Base-by-base conservation (phyloP, 1,284 basidiomycete species). In the Pisolithus thermaeus region DNA sequence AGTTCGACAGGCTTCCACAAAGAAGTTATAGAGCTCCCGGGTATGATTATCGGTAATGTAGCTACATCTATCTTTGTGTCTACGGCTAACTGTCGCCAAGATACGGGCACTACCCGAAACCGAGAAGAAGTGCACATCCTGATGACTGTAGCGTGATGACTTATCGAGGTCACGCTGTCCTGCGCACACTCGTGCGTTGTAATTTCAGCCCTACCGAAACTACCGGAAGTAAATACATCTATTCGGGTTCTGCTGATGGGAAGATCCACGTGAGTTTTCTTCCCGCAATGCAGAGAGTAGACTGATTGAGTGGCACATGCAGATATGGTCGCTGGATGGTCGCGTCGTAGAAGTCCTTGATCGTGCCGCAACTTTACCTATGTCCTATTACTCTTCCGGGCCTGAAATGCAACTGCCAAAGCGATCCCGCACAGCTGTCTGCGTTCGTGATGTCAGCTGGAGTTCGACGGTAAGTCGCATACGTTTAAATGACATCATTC, bases 271-370 rank as follows among this genome's bases (percentile, higher is more conserved):
- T 93, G 62, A 47, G 80, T 67, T 9, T n/a, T 52, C 11, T 44
- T 18, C 43, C 11, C 46, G 16, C 27, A 12, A 18, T 18, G 12
- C 23, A 43, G 32, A 14, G 30, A 3, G 7, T 9, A 46, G 35
- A 11, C n/a, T 46, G n/a, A 9, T 22, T 20, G 11, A 46, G 30
- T 35, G 32, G 8, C 22, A 42, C 56, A 54, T 54, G 56, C 66
- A 95, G 85, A 92, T 99, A 54, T 99, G 94, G 92, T 91, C 90
- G 1, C 73, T 99, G 45, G 96, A 98, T 66, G 96, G 96, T 7
- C 78, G 79, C 22, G 70, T 92, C 20, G 85, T 89, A 18, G 84
- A 93, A 72, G 79, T 93, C 7, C 74, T 99, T 32, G 91, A 99
- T 67, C 83, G 96, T 23, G 77, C 83, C 18, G 75, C 83, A 53